A percentile compares a stretch with the other conserved stretches of the same genome.
Evolutionary conservation across 208 protist species (phyloP).

Genomic region (Porcisia deanei): DNA sequence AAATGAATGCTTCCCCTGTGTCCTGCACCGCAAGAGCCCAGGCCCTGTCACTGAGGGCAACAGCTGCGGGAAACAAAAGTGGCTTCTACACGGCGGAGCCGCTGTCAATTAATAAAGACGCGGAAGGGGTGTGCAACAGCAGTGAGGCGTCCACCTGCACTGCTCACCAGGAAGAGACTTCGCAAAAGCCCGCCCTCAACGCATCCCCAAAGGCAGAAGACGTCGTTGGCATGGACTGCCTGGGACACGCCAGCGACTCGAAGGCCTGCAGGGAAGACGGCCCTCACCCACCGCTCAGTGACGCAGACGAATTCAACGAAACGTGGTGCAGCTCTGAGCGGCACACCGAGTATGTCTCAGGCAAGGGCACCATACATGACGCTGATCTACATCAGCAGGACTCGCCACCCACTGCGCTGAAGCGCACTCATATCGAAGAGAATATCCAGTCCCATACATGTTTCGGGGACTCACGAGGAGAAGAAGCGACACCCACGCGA

Average conservation of each 20-base stretch:
- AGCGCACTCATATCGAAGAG: background rate
- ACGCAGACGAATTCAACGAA: constrained; percentile 10
- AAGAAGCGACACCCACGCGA: background rate
- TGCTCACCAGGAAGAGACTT: background rate
- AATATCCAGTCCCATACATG: background rate
- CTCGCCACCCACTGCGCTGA: background rate
- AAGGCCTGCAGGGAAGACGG: background rate
- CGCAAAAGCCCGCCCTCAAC: background rate
- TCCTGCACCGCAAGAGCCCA: background rate
- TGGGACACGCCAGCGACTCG: background rate
- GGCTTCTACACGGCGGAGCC: background rate
- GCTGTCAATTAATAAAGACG: background rate
- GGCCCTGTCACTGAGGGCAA: background rate
- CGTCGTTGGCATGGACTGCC: background rate
- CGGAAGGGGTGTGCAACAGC: background rate
- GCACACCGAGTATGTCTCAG: background rate
- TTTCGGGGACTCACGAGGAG: background rate
- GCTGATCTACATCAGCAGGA: background rate
- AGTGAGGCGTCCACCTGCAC: background rate
- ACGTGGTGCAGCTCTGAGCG: constrained; percentile 17
- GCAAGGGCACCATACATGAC: background rate
- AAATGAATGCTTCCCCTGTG: background rate
- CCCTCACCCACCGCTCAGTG: background rate
- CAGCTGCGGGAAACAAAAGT: background rate
- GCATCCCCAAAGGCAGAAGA: background rate